Evolutionary conservation across 1,284 basidiomycete genomes (phyloP).

Genomic region (Pseudozyma flocculosa): DNA sequence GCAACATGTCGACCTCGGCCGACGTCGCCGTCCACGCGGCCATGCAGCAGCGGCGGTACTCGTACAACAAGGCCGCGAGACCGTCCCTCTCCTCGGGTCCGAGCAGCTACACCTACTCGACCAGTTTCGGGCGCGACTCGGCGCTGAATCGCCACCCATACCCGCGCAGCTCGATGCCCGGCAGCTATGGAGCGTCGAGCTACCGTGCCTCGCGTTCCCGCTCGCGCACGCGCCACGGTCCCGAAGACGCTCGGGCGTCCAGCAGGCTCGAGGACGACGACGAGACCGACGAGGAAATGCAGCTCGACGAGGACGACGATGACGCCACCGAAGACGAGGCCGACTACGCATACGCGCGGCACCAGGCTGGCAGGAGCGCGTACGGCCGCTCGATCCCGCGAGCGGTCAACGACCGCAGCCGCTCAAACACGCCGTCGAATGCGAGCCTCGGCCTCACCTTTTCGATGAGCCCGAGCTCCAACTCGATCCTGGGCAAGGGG

Average conservation of each 20-base stretch:
- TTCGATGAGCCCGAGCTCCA: slow-evolving; percentile 34
- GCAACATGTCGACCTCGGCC: slow-evolving; percentile 22
- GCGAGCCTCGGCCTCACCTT: slow-evolving; percentile 38
- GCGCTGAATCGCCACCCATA: slow-evolving; percentile 22
- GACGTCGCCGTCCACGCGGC: slow-evolving; percentile 29
- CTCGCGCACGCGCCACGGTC: slow-evolving; percentile 16
- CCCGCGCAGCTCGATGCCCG: slow-evolving; percentile 29
- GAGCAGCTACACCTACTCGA: slow-evolving; percentile 30
- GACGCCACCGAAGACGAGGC: slow-evolving; percentile 50
- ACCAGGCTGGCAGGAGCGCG: slow-evolving; percentile 17
- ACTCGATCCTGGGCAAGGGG: slow-evolving; percentile 22
- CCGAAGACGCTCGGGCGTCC: slow-evolving; percentile 8
- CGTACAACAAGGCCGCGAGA: slow-evolving; percentile 28
- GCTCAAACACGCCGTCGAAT: slow-evolving; percentile 24
- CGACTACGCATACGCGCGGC: slow-evolving; percentile 20
- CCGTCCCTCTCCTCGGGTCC: slow-evolving; percentile 24
- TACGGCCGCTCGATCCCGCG: slow-evolving; percentile 4
- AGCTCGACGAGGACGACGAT: slow-evolving; percentile 37
- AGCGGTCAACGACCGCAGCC: slow-evolving; percentile 10
- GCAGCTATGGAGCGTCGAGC: slow-evolving; percentile 14
- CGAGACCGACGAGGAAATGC: slow-evolving; percentile 55
- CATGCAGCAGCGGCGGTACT: slow-evolving; percentile 37
- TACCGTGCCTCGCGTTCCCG: slow-evolving; percentile 24
- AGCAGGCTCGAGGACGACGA: slow-evolving; percentile 41
- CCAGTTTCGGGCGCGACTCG: slow-evolving; percentile 25